Base-by-base conservation (phyloP, 1,139 yeast species). In the Taphrina wiesneri region DNA sequence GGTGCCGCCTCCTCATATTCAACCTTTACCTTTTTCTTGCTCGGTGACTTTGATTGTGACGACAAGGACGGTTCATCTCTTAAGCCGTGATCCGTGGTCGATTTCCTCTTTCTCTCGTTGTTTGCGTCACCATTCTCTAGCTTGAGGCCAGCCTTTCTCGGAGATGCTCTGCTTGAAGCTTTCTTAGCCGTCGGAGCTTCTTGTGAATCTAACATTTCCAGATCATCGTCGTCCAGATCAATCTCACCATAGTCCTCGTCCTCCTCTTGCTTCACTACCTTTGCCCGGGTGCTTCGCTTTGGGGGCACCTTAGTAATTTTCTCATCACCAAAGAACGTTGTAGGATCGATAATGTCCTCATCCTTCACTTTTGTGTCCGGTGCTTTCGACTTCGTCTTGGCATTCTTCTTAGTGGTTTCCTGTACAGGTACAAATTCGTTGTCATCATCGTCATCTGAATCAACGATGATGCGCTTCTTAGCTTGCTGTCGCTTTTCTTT, bases 131-230 rank as follows among this genome's bases (percentile, higher is more conserved):
- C 49, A n/a, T 69, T 39, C 53, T 67, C 53, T 47, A 67, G 17
- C 17, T n/a, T 30, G 23, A 17, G 30, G 13, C 19, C 47, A 25
- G 43, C 19, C 30, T 17, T 45, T 1, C 30, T n/a, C 15, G 45
- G 26, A 3, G 21, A 30, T 11, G 34, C 36, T 21, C 25, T 51
- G 19, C 25, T 32, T 2, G 32, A 21, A 13, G 19, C 9, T n/a
- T 25, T 67, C 19, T 68, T 67, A 6, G 73, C 56, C 46, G 63
- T 66, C 19, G 45, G 25, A 69, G 30, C 26, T 54, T 54, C 54
- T 30, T 25, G 17, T 19, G 43, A 26, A 19, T 52, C 57, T 17
- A 51, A 19, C 59, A 39, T 41, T 28, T 36, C 59, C 11, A 30
- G 34, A 39, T 63, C 66, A 21, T 34, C 34, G 66, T 69, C 56